These are phyloP conservation scores for Solanum paucissectum DNA, from an alignment of 257 asterid species.

Conservation along the genomic window DNA sequence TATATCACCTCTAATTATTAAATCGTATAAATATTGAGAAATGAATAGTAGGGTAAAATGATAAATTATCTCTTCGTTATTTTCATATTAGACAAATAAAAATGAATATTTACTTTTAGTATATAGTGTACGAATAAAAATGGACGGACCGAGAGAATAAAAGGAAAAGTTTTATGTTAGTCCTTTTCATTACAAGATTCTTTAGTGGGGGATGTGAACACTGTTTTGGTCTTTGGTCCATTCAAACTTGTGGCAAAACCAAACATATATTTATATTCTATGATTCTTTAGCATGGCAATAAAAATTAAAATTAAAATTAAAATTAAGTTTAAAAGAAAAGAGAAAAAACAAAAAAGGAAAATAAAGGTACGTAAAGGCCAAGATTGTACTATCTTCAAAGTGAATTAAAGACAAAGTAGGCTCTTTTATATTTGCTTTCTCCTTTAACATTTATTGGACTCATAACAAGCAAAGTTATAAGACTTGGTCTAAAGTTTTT, in stretches of 20 bases:
- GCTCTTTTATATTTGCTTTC: neutral
- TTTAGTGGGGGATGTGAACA: constrained; percentile 24
- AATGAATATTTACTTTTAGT: neutral
- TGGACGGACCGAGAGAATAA: neutral
- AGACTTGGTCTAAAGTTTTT: constrained; percentile 16
- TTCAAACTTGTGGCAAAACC: constrained; percentile 44
- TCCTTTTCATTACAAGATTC: constrained; percentile 46
- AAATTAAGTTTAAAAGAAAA: neutral
- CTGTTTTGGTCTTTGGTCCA: constrained; percentile 49
- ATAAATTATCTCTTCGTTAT: neutral
- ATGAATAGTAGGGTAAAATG: neutral
- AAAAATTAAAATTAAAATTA: neutral
- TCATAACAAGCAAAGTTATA: neutral
- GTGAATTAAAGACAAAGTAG: neutral
- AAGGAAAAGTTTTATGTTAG: constrained; percentile 31
- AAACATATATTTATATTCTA: constrained; percentile 16
- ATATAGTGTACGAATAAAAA: neutral
- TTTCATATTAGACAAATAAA: neutral
- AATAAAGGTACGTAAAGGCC: neutral
- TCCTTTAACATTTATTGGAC: constrained; percentile 2
- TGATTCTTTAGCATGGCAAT: constrained; percentile 17
- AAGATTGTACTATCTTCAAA: neutral
- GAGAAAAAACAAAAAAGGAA: neutral
- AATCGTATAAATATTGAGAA: neutral
- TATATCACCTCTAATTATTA: neutral